Percentiles rank a stretch among this genome's conserved stretches.
These are phyloP conservation scores for Effrenium voratum DNA, from an alignment of 73 alveolate genomes.

Conservation along the genomic window DNA sequence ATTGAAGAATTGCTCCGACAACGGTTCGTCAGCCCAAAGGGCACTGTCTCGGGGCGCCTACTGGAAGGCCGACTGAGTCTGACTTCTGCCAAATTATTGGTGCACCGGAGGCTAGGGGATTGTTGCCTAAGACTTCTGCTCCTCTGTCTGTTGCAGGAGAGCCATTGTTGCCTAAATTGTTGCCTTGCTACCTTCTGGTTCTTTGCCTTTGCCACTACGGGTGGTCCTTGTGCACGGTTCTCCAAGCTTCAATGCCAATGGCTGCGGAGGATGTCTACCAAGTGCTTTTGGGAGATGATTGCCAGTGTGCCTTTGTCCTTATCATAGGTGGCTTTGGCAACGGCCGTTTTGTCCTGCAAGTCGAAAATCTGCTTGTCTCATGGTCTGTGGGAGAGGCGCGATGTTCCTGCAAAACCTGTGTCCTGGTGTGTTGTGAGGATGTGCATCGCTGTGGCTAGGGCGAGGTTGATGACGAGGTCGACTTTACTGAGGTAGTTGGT, in stretches of 20 bases:
- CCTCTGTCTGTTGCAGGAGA: not conserved
- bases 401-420: not conserved
- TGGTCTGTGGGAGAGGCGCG: constrained; percentile 13
- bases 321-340: constrained; percentile 12
- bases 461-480: constrained; percentile 31
- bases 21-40: constrained; percentile 21
- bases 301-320: constrained; percentile 31
- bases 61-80: not conserved
- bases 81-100: not conserved
- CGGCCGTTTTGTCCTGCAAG: not conserved
- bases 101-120: not conserved
- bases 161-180: constrained; percentile 2
- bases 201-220: not conserved
- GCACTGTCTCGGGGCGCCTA: constrained; percentile 27
- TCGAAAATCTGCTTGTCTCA: constrained; percentile 31
- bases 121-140: not conserved
- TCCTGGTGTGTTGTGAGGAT: not conserved
- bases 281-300: not conserved
- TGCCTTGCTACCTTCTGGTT: not conserved
- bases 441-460: constrained; percentile 34
- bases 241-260: constrained; percentile 34
- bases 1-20: no score
- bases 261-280: not conserved
- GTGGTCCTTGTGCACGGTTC: constrained; percentile 9
- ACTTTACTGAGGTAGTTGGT: constrained; percentile 19